These are phyloP conservation scores for Penicillium cosmopolitanum DNA, from an alignment of 495 filamentous ascomycete species.

Conservation along the genomic window DNA sequence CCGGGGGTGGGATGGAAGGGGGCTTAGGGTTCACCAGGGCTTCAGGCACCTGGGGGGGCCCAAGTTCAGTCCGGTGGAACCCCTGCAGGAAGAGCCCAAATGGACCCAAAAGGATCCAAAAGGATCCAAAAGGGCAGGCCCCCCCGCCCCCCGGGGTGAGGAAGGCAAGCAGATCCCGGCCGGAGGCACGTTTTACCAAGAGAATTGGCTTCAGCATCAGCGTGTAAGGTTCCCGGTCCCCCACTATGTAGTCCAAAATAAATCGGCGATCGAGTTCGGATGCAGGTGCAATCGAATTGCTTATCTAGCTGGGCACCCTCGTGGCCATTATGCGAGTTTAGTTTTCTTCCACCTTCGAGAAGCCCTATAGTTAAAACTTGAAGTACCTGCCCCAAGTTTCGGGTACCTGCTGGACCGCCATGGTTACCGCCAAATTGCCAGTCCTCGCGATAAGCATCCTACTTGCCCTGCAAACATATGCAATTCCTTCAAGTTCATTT, in stretches of 20 bases:
- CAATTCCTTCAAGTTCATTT: background rate
- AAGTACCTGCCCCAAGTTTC: no score
- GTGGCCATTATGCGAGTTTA: constrained; percentile 1
- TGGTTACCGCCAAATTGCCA: constrained; percentile 1
- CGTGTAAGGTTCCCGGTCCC: constrained; percentile 3
- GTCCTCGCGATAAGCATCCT: background rate
- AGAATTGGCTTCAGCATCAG: constrained; percentile 1
- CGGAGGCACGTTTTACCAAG: background rate
- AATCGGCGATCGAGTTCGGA: constrained; percentile 1
- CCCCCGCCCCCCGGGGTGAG: background rate
- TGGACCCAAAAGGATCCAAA: background rate
- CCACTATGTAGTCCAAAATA: constrained; percentile 4
- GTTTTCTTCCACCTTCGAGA: background rate
- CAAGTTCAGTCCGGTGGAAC: background rate
- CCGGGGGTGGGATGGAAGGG: background rate
- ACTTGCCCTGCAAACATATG: background rate
- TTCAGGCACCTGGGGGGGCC: background rate
- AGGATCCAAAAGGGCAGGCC: background rate
- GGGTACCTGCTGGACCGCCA: background rate
- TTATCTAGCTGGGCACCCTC: constrained; percentile 7
- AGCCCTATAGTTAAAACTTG: background rate
- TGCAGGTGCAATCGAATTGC: constrained; percentile 4
- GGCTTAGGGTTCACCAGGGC: background rate
- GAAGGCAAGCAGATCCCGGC: constrained; percentile 1
- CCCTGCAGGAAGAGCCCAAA: constrained; percentile 1